These are phyloP conservation scores for Torulaspora pretoriensis DNA, from an alignment of 1,139 yeast species.

Conservation along the genomic window DNA sequence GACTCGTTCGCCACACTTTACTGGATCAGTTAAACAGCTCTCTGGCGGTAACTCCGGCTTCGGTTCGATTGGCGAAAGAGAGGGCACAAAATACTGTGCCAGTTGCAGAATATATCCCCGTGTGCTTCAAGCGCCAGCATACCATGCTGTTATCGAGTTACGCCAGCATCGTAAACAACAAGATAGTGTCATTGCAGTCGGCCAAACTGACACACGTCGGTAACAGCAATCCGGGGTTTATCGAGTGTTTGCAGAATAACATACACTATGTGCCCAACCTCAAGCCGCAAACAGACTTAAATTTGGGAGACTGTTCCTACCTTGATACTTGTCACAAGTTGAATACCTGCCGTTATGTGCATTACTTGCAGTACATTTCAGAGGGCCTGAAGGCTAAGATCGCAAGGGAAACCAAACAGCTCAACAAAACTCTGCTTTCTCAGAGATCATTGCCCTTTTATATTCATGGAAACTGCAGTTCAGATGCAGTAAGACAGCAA, in stretches of 20 bases:
- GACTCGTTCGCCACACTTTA: constrained; percentile 1
- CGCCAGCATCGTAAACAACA: constrained; percentile 32
- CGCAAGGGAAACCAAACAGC: constrained; percentile 22
- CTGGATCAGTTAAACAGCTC: constrained; percentile 18
- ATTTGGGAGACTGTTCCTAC: constrained; percentile 89
- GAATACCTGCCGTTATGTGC: constrained; percentile 74
- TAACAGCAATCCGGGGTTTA: constrained; percentile 31
- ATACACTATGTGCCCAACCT: constrained; percentile 63
- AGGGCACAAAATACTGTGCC: constrained; percentile 41
- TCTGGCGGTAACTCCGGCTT: constrained; percentile 27
- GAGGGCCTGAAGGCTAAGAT: constrained; percentile 17
- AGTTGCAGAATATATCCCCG: constrained; percentile 46
- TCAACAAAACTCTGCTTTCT: constrained; percentile 34
- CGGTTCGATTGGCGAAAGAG: constrained; percentile 40
- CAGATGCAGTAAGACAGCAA: constrained; percentile 31
- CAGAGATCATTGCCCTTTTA: constrained; percentile 42
- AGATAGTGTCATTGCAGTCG: constrained; percentile 29
- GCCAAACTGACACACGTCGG: constrained; percentile 26
- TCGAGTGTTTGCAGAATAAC: constrained; percentile 45
- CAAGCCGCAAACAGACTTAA: constrained; percentile 54
- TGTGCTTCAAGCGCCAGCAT: constrained; percentile 51
- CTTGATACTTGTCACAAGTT: constrained; percentile 90
- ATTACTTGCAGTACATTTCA: constrained; percentile 65
- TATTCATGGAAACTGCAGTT: constrained; percentile 53
- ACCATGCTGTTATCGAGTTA: constrained; percentile 30